Evolutionary conservation across 257 asterid species (phyloP).

Genomic region (Solanum infundibuliforme): DNA sequence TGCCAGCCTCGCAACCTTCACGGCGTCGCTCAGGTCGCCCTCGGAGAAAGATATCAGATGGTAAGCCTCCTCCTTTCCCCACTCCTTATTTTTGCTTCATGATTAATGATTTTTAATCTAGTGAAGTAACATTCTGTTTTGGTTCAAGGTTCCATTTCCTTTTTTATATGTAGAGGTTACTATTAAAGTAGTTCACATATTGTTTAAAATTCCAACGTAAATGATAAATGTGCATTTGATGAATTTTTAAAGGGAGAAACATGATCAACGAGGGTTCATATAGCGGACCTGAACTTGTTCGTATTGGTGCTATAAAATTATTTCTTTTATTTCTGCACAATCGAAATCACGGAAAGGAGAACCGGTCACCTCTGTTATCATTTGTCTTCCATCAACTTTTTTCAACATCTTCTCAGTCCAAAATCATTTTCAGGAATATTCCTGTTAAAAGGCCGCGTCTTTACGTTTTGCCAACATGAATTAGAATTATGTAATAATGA

Average conservation of each 20-base stretch:
- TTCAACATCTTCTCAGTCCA: neutral
- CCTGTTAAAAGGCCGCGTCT: neutral
- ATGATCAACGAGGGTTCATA: neutral
- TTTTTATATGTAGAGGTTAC: neutral
- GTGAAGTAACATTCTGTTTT: neutral
- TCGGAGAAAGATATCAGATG: neutral
- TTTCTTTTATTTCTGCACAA: neutral
- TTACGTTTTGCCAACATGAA: neutral
- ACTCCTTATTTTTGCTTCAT: neutral
- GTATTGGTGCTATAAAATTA: neutral
- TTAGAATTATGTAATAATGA: neutral
- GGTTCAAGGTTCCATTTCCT: neutral
- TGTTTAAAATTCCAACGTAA: neutral
- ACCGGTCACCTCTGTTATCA: neutral
- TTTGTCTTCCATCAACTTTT: neutral
- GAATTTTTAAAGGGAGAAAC: neutral
- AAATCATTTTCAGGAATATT: neutral
- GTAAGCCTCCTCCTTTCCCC: neutral
- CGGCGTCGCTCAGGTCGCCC: neutral
- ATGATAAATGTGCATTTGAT: neutral
- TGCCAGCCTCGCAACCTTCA: neutral
- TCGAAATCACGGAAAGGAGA: neutral
- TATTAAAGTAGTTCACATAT: neutral
- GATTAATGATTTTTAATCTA: neutral
- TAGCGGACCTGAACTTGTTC: neutral